Conservation (phyloP, 176 grass and related monocot genomes). For the Eleusine coracana region DNA sequence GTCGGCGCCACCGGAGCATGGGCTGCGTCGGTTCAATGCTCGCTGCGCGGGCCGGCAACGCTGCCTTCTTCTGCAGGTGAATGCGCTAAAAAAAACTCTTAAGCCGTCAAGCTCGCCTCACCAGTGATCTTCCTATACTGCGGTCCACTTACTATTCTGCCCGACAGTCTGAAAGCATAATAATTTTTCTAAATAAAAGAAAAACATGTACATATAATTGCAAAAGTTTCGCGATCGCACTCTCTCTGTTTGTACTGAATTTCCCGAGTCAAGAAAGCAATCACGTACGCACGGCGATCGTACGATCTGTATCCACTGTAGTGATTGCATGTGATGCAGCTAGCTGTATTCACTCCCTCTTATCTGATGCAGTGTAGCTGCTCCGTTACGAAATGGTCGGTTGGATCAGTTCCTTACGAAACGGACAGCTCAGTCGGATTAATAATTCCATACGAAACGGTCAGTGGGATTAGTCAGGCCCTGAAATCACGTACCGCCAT, state of each 20-base stretch:
- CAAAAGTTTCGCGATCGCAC: not conserved
- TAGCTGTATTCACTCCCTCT: not conserved
- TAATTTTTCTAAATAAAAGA: no score
- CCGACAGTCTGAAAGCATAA: not conserved
- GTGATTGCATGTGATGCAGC: not conserved
- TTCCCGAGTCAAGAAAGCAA: not conserved
- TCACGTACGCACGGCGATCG: not conserved
- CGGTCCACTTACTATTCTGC: not conserved
- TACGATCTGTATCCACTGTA: not conserved
- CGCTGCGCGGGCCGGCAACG: not conserved
- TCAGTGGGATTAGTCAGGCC: not conserved
- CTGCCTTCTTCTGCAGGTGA: not conserved
- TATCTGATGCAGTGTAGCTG: not conserved
- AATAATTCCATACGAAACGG: not conserved
- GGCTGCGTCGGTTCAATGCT: not conserved
- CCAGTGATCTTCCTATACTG: no score
- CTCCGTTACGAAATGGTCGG: not conserved
- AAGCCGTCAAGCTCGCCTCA: not conserved
- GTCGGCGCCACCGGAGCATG: constrained; percentile 18
- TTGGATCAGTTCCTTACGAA: not conserved
- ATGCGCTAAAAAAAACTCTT: not conserved
- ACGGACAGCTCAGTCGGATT: not conserved
- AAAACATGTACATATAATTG: no score
- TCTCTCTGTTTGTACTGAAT: not conserved
- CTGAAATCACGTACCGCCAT: not conserved